Evolutionary conservation across 768 basidiomycete genomes (phyloP), one percentile per base, ranked within the genome.

Genomic region (Termitomyces sp.): DNA sequence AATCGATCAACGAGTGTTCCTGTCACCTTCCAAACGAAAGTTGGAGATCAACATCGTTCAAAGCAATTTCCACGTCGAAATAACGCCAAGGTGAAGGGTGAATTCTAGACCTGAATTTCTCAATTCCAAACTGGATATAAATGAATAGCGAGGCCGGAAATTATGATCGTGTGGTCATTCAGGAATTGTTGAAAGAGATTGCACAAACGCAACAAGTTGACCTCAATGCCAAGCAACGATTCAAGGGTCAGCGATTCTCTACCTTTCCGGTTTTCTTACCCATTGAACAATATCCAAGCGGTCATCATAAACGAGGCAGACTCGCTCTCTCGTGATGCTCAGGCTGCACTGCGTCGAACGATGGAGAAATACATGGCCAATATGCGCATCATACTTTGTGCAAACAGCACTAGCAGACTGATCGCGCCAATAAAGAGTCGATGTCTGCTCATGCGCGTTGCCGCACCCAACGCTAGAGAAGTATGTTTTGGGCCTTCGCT

Each of bases 291-390:
- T 23, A 20, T 16, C 59, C 55, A 59, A 98, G 96, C 95, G n/a
- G 95, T 99, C 53, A 82, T 99, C 59, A 97, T 99, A 68, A 98
- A 98, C 66, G 96, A 98, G 74, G 96, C 96, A 2, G 96, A 99
- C 71, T 88, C 92, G 0, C 81, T 99, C 44, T 87, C 93, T 12
- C 87, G 96, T 56, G 96, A 99, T 74, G 96, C 96, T 1, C 96
- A 99, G 77, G 95, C 96, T 0, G 96, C 96, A 8, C 82, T 99
- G 36, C 87, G 96, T 67, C 82, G 96, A 58, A 99, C 96, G 10
- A 99, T 98, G 96, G 96, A 99, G 71, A 98, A 98, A 74, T 98
- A 96, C 78, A 98, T 97, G 91, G 86, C 88, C 44, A 99, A 98
- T 71, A 84, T 99, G 84, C 86, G 96, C 32, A 88, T 99, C 67